phyloP scores from a whole-genome alignment of 1,284 basidiomycete genomes.

The Rhodotorula sp. region DNA sequence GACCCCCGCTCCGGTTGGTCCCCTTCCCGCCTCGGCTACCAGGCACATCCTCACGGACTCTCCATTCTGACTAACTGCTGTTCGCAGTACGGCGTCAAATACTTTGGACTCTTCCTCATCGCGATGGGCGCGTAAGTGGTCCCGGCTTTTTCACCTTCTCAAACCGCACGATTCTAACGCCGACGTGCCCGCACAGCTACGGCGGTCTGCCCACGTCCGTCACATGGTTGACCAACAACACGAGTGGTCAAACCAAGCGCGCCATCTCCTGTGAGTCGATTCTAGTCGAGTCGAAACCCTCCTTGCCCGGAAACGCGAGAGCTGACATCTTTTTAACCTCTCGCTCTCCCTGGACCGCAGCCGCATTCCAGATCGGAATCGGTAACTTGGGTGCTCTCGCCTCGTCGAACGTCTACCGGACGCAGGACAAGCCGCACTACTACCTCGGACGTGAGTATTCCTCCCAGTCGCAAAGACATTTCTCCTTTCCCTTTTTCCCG shows the following conservation, averaged over 20 bases:
- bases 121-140: conserved; percentile 27
- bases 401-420: conserved; percentile 49
- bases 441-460: conserved; percentile 59
- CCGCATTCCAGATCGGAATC: conserved; percentile 61
- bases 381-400: conserved; percentile 55
- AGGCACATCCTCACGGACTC: too few species aligned
- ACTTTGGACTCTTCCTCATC: conserved; percentile 40
- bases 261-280: conserved; percentile 45
- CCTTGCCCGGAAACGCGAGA: too few species aligned
- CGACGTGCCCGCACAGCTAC: not conserved
- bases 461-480: not conserved
- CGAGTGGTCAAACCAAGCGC: conserved; percentile 64
- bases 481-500: too few species aligned
- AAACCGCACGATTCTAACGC: too few species aligned
- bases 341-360: not conserved
- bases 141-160: not conserved
- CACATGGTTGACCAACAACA: conserved; percentile 64
- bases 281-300: not conserved
- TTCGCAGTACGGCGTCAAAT: conserved; percentile 39
- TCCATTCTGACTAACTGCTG: conserved; percentile 15
- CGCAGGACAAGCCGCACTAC: conserved; percentile 61
- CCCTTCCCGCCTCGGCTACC: too few species aligned
- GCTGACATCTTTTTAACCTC: too few species aligned
- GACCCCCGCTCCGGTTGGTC: not conserved
- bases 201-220: conserved; percentile 60